Percentiles rank a stretch among this genome's conserved stretches.
Evolutionary conservation across 305 asterid genomes (phyloP).

Genomic region (Fraxinus greggii): DNA sequence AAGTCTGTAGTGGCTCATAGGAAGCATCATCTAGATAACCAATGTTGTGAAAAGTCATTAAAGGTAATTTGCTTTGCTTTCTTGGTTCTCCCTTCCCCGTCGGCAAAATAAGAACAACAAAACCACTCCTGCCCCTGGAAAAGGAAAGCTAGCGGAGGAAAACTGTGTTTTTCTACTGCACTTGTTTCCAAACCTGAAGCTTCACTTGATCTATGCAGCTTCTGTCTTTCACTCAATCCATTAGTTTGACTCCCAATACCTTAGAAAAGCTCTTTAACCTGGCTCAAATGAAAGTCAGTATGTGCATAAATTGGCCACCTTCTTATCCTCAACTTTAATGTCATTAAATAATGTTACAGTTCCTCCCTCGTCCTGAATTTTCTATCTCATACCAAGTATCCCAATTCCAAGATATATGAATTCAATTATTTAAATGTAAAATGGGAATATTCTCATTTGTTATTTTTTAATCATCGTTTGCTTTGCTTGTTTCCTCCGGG

Average conservation of each 20-base stretch:
- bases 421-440: neutral
- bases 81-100: neutral
- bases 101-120: neutral
- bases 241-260: neutral
- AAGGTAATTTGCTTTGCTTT: constrained; percentile 4
- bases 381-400: neutral
- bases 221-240: neutral
- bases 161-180: neutral
- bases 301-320: neutral
- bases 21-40: neutral
- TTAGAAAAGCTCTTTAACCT: neutral
- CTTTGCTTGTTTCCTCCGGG: neutral
- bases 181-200: neutral
- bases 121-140: neutral
- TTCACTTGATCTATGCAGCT: neutral
- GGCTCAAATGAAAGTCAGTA: neutral
- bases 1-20: constrained; percentile 11
- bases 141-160: neutral
- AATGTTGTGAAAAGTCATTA: neutral
- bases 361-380: neutral
- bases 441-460: neutral
- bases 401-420: neutral
- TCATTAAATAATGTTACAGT: neutral
- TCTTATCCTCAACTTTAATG: neutral
- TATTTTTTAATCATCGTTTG: neutral